Conservation (phyloP, 1,139 yeast genomes). For the Saccharomyces hybrid region DNA sequence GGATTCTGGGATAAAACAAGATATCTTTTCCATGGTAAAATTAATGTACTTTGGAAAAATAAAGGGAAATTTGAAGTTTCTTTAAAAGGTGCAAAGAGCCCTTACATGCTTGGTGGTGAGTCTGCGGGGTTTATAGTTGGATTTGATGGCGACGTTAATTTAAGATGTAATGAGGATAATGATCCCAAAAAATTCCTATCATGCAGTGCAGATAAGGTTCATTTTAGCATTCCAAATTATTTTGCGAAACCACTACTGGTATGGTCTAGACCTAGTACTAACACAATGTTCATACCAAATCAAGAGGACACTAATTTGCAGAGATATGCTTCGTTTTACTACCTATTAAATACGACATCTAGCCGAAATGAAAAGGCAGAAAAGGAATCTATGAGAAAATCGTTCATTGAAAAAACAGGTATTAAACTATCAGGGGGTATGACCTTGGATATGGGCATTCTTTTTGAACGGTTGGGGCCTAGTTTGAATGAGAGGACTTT, state of each 20-base stretch:
- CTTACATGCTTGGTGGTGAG: conserved; percentile 61
- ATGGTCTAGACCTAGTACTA: conserved; percentile 50
- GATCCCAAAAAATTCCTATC: conserved; percentile 56
- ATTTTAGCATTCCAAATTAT: conserved; percentile 65
- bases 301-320: conserved; percentile 37
- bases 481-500: conserved; percentile 39
- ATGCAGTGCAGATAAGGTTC: conserved; percentile 57
- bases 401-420: conserved; percentile 44
- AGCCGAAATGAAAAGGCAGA: conserved; percentile 18
- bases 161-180: conserved; percentile 55
- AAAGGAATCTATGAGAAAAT: conserved; percentile 18
- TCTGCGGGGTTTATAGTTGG: conserved; percentile 75
- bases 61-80: conserved; percentile 51
- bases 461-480: conserved; percentile 43
- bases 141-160: conserved; percentile 60
- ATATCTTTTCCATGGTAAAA: conserved; percentile 49
- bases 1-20: conserved; percentile 80
- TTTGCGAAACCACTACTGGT: conserved; percentile 49
- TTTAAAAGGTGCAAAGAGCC: conserved; percentile 61
- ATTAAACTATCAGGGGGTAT: conserved; percentile 57
- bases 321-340: conserved; percentile 46
- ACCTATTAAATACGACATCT: conserved; percentile 33
- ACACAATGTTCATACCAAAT: conserved; percentile 41
- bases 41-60: conserved; percentile 42
- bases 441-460: conserved; percentile 49